Conservation (phyloP, 176 grass and related monocot genomes). For the Eragrostis nindensis region DNA sequence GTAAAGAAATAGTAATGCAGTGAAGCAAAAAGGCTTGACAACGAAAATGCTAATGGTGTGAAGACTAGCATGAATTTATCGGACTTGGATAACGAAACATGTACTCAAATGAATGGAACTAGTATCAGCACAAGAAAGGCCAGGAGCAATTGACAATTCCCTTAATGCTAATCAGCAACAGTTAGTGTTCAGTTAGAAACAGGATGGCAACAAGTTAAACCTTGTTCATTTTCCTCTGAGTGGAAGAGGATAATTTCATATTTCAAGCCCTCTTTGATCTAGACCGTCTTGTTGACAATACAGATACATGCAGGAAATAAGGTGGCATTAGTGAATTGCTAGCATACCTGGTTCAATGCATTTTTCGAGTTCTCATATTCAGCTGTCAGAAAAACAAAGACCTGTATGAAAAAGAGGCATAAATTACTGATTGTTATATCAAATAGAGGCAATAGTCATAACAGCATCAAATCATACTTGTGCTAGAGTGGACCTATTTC, state of each 20-base stretch:
- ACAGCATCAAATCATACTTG: background rate
- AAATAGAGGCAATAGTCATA: background rate
- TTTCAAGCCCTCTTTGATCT: background rate
- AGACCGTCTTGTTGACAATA: background rate
- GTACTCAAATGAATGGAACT: background rate
- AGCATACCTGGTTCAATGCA: slow-evolving; percentile 57
- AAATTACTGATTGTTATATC: background rate
- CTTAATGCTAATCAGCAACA: background rate
- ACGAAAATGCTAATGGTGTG: background rate
- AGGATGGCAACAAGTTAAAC: background rate
- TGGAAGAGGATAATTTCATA: background rate
- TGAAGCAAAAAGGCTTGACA: background rate
- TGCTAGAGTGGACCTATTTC: background rate
- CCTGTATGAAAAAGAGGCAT: slow-evolving; percentile 31
- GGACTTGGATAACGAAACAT: background rate
- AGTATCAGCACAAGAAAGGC: background rate
- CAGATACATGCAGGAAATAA: background rate
- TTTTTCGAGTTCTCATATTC: slow-evolving; percentile 62
- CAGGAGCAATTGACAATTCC: background rate
- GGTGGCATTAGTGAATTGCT: background rate
- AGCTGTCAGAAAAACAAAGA: slow-evolving; percentile 62
- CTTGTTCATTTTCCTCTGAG: background rate
- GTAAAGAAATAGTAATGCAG: too few relatives aligned
- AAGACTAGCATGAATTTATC: background rate
- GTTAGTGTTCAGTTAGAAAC: background rate